These are phyloP conservation scores for Cutaneotrichosporon spelunceum DNA, from an alignment of 1,284 basidiomycete species.

Conservation along the genomic window DNA sequence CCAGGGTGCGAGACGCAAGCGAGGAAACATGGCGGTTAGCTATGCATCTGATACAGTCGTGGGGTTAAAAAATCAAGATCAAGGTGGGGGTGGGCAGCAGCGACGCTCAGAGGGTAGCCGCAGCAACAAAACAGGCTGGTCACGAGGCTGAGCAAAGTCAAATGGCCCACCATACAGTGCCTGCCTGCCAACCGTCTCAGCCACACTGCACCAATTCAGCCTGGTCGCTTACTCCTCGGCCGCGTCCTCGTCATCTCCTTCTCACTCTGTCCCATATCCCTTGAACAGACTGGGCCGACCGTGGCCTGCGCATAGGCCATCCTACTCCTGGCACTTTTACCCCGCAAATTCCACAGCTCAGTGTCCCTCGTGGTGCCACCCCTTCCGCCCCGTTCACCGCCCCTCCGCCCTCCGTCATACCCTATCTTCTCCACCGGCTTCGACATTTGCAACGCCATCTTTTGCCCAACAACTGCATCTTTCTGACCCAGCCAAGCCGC, in stretches of 20 bases:
- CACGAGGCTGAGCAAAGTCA: too few species aligned
- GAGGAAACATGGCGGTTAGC: neutral
- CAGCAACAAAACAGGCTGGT: too few species aligned
- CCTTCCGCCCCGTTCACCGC: neutral
- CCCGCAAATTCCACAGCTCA: neutral
- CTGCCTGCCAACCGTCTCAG: too few species aligned
- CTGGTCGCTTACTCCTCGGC: neutral
- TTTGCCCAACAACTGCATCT: neutral
- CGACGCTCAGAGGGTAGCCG: too few species aligned
- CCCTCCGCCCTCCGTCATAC: neutral
- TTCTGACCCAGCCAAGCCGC: neutral
- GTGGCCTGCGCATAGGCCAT: neutral
- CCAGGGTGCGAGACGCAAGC: neutral
- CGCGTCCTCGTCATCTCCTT: neutral
- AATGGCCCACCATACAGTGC: too few species aligned
- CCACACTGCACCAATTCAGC: too few species aligned
- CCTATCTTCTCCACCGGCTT: neutral
- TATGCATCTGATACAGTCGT: constrained; percentile 1
- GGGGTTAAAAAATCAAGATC: neutral
- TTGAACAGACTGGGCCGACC: neutral
- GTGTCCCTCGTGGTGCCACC: neutral
- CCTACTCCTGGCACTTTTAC: neutral
- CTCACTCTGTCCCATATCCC: neutral
- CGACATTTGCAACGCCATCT: neutral
- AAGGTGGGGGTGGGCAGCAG: too few species aligned